Percentiles rank a stretch among this genome's conserved stretches.
These are phyloP conservation scores for Trametes sp. DNA, from an alignment of 1,284 basidiomycete genomes.

Conservation along the genomic window DNA sequence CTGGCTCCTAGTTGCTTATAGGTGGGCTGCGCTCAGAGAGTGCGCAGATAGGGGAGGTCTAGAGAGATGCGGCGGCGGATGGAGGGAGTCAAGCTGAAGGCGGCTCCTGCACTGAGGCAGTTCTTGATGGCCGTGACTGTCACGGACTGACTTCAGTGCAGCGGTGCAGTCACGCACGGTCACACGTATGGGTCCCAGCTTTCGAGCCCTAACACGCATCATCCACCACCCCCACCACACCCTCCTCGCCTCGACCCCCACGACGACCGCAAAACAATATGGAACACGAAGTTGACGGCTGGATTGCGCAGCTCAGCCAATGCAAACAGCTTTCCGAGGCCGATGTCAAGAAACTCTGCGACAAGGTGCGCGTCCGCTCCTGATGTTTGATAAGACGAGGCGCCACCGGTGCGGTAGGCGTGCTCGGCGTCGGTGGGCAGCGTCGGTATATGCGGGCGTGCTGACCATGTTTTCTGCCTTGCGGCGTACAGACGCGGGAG, in stretches of 20 bases:
- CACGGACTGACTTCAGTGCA: constrained; percentile 22
- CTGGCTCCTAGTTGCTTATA: constrained; percentile 11
- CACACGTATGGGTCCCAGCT: constrained; percentile 18
- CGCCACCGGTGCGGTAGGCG: constrained; percentile 32
- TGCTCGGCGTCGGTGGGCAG: constrained; percentile 21
- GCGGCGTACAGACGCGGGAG: constrained; percentile 81
- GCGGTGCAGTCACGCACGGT: constrained; percentile 12
- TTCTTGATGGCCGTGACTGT: constrained; percentile 27
- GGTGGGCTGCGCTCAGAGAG: background rate
- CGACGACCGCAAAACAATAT: constrained; percentile 48
- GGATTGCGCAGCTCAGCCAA: constrained; percentile 97
- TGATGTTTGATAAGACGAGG: constrained; percentile 42
- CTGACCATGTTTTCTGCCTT: constrained; percentile 33
- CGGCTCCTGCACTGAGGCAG: constrained; percentile 23
- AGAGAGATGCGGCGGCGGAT: constrained; percentile 1
- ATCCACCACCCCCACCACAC: constrained; percentile 34
- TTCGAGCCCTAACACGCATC: constrained; percentile 36
- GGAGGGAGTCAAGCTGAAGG: constrained; percentile 25
- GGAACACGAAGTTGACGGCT: constrained; percentile 89
- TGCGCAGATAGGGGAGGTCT: constrained; percentile 7
- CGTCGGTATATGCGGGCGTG: constrained; percentile 18
- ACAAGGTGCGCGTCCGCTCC: constrained; percentile 81
- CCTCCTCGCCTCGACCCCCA: constrained; percentile 21
- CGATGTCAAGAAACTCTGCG: constrained; percentile 98
- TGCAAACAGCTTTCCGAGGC: constrained; percentile 98